Conservation (phyloP, 2,329 filamentous ascomycete species). For the Penicillium sp. region DNA sequence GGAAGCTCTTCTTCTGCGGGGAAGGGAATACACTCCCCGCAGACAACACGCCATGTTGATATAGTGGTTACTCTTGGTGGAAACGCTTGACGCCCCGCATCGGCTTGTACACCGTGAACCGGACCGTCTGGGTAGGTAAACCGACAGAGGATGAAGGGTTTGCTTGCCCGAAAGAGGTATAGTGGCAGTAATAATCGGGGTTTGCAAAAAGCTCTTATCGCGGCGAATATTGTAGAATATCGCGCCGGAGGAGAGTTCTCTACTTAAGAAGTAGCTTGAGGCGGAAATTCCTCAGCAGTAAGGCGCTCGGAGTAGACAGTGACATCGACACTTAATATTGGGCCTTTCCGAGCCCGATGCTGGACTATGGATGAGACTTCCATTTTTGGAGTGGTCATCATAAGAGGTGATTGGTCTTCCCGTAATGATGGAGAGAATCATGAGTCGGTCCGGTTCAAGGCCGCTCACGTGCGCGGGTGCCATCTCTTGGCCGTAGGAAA, state of each 20-base stretch:
- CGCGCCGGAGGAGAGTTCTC: background rate
- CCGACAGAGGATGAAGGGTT: conserved; percentile 4
- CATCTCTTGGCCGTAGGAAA: background rate
- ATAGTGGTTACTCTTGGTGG: conserved; percentile 1
- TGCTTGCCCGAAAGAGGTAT: conserved; percentile 4
- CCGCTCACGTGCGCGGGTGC: conserved; percentile 22
- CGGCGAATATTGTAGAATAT: background rate
- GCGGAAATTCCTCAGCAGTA: background rate
- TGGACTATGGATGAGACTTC: conserved; percentile 12
- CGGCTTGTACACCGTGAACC: conserved; percentile 9
- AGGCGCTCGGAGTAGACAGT: background rate
- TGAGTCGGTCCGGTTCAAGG: conserved; percentile 6
- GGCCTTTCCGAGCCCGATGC: conserved; percentile 1
- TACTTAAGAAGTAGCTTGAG: background rate
- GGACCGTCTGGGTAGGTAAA: conserved; percentile 10
- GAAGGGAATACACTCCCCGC: conserved; percentile 4
- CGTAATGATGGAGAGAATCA: background rate
- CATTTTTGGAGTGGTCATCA: conserved; percentile 6
- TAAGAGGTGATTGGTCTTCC: conserved; percentile 10
- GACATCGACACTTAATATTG: conserved; percentile 1
- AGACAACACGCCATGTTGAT: conserved; percentile 9
- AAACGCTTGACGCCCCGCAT: conserved; percentile 13
- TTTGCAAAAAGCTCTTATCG: background rate
- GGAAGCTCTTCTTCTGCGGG: conserved; percentile 7
- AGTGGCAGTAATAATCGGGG: background rate